A percentile compares a stretch with the other conserved stretches of the same genome.
phyloP scores from a whole-genome alignment of 2,329 filamentous ascomycete species.

The Fusarium sulawesiense region DNA sequence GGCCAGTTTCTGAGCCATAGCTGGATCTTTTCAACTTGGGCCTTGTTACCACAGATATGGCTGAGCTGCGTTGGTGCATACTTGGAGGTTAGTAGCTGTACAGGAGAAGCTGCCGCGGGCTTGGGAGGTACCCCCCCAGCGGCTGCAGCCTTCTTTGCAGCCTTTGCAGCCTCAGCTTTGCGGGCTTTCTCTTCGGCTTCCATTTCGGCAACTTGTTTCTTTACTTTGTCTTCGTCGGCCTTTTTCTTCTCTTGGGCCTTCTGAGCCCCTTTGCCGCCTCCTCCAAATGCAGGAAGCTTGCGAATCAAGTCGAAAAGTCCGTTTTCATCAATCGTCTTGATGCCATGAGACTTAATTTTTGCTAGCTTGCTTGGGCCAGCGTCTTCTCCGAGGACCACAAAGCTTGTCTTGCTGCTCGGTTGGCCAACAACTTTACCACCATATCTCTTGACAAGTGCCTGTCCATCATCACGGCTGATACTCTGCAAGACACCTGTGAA shows the following conservation, averaged over 20 bases:
- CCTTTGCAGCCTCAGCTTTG: constrained; percentile 64
- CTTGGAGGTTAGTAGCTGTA: constrained; percentile 90
- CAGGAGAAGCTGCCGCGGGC: constrained; percentile 60
- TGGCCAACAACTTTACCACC: constrained; percentile 88
- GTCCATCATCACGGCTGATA: constrained; percentile 85
- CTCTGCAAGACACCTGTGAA: constrained; percentile 90
- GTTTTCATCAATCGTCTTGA: constrained; percentile 95
- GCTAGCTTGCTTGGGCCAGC: constrained; percentile 93
- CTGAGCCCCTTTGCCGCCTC: constrained; percentile 86
- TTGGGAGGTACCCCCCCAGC: constrained; percentile 41
- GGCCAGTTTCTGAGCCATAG: constrained; percentile 87
- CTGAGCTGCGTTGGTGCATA: constrained; percentile 87
- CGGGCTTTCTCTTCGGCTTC: constrained; percentile 79
- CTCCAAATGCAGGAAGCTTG: constrained; percentile 84
- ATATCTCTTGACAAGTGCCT: constrained; percentile 89
- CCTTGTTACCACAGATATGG: constrained; percentile 97
- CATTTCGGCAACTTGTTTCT: constrained; percentile 84
- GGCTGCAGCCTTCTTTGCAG: constrained; percentile 55
- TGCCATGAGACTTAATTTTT: constrained; percentile 81
- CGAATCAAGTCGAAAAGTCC: constrained; percentile 90
- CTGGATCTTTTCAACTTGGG: constrained; percentile 87
- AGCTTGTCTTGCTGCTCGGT: constrained; percentile 93
- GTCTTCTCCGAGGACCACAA: constrained; percentile 89
- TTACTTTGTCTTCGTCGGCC: constrained; percentile 84
- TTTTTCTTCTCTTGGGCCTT: constrained; percentile 87